phyloP scores from a whole-genome alignment of 2,329 filamentous ascomycete genomes.

The Trichophyton schoenleinii region DNA sequence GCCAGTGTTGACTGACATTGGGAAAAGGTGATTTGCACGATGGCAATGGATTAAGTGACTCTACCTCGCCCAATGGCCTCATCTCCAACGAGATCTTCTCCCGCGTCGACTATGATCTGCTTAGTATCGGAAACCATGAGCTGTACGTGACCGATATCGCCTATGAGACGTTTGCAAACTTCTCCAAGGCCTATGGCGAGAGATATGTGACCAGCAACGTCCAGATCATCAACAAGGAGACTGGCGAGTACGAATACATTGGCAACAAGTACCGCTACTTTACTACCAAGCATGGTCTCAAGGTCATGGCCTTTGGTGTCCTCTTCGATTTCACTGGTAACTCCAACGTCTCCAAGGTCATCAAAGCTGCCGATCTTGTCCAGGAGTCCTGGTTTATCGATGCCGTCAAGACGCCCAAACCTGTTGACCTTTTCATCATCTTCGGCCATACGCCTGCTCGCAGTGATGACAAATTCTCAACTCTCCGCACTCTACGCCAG shows the following conservation, averaged over 20 bases:
- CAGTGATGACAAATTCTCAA: slow-evolving; percentile 30
- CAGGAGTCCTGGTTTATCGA: slow-evolving; percentile 49
- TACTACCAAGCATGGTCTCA: slow-evolving; percentile 36
- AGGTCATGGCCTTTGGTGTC: slow-evolving; percentile 43
- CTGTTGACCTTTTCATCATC: slow-evolving; percentile 52
- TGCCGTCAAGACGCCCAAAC: slow-evolving; percentile 41
- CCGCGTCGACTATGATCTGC: slow-evolving; percentile 41
- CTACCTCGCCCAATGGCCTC: slow-evolving; percentile 45
- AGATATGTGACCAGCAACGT: slow-evolving; percentile 44
- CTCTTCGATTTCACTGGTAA: slow-evolving; percentile 43
- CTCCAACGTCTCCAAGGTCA: slow-evolving; percentile 49
- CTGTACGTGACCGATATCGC: slow-evolving; percentile 51
- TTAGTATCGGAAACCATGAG: slow-evolving; percentile 52
- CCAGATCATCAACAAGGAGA: slow-evolving; percentile 35
- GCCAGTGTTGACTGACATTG: neutral
- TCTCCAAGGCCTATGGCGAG: slow-evolving; percentile 46
- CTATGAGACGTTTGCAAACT: slow-evolving; percentile 49
- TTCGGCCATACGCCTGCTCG: slow-evolving; percentile 52
- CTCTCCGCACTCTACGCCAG: slow-evolving; percentile 40
- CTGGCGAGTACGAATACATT: slow-evolving; percentile 34
- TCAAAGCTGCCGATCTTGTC: slow-evolving; percentile 40
- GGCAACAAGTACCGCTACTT: slow-evolving; percentile 40
- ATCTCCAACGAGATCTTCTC: slow-evolving; percentile 43
- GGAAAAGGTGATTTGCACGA: slow-evolving; percentile 48
- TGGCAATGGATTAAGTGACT: slow-evolving; percentile 50